These are phyloP conservation scores for Colletotrichum sp. DNA, from an alignment of 2,329 filamentous ascomycete species.

Conservation along the genomic window DNA sequence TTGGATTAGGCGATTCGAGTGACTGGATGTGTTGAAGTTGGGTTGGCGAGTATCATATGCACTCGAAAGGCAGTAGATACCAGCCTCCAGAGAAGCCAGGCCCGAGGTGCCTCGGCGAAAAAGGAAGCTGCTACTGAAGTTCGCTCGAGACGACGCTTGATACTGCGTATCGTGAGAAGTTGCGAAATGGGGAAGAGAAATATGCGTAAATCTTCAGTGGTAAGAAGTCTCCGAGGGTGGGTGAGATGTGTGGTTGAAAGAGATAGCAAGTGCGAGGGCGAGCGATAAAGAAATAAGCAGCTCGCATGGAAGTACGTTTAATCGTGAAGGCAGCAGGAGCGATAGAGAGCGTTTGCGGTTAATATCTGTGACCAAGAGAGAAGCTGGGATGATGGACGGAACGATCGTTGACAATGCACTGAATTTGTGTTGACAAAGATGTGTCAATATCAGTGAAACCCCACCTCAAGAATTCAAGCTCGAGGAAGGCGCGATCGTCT, in stretches of 20 bases:
- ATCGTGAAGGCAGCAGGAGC: background rate
- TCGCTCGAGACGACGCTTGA: background rate
- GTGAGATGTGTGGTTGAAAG: background rate
- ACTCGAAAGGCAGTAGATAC: background rate
- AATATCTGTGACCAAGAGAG: background rate
- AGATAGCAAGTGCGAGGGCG: background rate
- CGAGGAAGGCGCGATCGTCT: background rate
- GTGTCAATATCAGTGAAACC: background rate
- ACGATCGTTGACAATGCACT: background rate
- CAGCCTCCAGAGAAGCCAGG: background rate
- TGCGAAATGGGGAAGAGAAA: background rate
- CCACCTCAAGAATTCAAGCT: background rate
- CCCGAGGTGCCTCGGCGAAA: background rate
- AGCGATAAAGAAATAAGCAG: background rate
- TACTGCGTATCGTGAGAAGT: background rate
- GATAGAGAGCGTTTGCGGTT: background rate
- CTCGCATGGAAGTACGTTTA: background rate
- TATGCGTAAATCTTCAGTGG: background rate
- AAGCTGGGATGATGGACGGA: background rate
- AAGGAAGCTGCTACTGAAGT: background rate
- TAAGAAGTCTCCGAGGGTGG: background rate
- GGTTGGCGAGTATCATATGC: background rate
- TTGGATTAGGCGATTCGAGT: background rate
- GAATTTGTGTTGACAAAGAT: background rate
- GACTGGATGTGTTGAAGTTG: background rate